Evolutionary conservation across 805 yeast genomes (phyloP).

Genomic region (Sugiyamaella boreocaroliniensis): DNA sequence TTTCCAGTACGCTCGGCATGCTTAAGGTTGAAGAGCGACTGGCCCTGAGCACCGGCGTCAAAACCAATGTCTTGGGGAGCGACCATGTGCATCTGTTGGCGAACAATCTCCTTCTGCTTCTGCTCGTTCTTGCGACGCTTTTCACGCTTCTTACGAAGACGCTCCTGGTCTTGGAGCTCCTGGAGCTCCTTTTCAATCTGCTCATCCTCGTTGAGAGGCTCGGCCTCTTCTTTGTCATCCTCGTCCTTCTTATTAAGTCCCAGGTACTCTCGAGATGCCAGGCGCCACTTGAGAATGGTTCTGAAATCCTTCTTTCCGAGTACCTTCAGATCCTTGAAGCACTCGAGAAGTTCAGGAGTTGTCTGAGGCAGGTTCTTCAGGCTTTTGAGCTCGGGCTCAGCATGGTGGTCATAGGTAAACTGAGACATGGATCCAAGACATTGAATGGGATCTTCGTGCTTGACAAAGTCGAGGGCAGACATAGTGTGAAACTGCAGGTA

Average conservation of each 20-base stretch:
- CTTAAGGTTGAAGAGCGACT: conserved; percentile 72
- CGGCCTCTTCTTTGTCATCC: conserved; percentile 45
- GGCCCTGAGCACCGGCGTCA: conserved; percentile 78
- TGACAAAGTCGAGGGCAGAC: conserved; percentile 75
- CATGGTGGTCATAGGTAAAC: conserved; percentile 55
- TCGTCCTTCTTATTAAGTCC: conserved; percentile 54
- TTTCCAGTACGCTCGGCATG: conserved; percentile 86
- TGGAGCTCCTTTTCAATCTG: conserved; percentile 79
- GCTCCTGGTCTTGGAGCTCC: conserved; percentile 63
- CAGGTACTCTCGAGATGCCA: conserved; percentile 69
- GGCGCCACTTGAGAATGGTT: conserved; percentile 77
- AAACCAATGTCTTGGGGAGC: conserved; percentile 90
- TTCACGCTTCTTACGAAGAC: conserved; percentile 66
- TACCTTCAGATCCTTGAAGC: conserved; percentile 87
- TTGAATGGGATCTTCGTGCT: conserved; percentile 74
- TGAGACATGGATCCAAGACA: conserved; percentile 67
- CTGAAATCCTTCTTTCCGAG: conserved; percentile 93
- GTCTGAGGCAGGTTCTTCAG: conserved; percentile 69
- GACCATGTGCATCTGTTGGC: conserved; percentile 95
- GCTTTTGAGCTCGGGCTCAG: conserved; percentile 65
- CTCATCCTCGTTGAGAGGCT: conserved; percentile 77
- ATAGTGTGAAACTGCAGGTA: conserved; percentile 60
- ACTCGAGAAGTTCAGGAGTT: conserved; percentile 69
- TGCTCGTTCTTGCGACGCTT: conserved; percentile 73
- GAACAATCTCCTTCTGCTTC: conserved; percentile 77